phyloP scores from a whole-genome alignment of 23 red algal genomes.

The Gracilaria vermiculophylla region DNA sequence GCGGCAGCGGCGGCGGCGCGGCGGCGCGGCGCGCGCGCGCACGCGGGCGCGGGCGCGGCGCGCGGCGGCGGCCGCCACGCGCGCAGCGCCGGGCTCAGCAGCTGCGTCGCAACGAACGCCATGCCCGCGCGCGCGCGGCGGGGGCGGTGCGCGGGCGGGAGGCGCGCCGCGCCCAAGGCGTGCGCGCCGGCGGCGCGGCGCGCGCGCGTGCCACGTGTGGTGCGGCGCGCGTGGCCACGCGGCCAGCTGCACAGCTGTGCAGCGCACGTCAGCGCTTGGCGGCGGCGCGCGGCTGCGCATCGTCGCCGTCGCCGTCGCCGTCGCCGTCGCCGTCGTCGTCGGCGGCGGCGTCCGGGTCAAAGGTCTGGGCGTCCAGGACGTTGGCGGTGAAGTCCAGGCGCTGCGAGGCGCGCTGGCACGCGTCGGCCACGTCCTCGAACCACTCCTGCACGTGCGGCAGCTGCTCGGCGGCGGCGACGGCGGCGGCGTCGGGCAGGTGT shows the following conservation, averaged over 20 bases:
- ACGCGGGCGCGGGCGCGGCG: not conserved
- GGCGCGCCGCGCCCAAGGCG: not conserved
- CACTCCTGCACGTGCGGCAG: conserved; percentile 27
- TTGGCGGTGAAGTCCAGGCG: conserved; percentile 15
- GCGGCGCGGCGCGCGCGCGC: not conserved
- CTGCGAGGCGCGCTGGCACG: not conserved
- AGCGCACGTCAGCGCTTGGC: too few species aligned
- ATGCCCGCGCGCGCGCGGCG: not conserved
- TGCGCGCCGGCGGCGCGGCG: too few species aligned
- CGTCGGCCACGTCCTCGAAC: conserved; percentile 52
- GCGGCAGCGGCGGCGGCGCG: not conserved
- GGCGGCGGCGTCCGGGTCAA: too few species aligned
- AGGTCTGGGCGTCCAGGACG: conserved; percentile 20
- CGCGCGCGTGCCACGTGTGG: not conserved
- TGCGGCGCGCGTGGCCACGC: not conserved
- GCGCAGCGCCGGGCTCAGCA: too few species aligned
- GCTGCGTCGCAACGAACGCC: not conserved
- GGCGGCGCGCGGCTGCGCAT: not conserved
- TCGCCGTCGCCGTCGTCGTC: conserved; percentile 11
- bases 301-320: not conserved
- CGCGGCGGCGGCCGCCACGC: not conserved
- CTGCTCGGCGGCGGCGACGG: not conserved
- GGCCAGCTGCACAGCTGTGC: too few species aligned
- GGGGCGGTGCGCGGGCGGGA: not conserved
- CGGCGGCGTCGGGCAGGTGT: not conserved